Base-by-base conservation (phyloP, 1,139 yeast genomes). In the Zygosaccharomyces sapae region DNA sequence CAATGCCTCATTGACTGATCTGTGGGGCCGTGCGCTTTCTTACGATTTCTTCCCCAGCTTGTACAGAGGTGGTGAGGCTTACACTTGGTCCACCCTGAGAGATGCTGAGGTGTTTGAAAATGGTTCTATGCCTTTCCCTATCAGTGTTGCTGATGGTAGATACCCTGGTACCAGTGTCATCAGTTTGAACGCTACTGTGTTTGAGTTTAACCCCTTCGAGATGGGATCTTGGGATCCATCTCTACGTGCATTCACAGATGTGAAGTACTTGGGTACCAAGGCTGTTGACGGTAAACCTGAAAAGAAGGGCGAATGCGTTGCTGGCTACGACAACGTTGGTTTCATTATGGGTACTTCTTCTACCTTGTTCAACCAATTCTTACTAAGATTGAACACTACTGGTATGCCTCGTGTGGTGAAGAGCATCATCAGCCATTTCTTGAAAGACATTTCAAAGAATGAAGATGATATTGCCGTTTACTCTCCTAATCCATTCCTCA, bases 181-280 rank as follows among this genome's bases (percentile, higher is more conserved):
- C 46, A 74, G 79, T 57, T 69, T 73, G 12, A 88, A 85, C 63
- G 80, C 92, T 7, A 83, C 95, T 1, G 74, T 84, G 12, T 80
- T 86, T 53, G 97, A 89, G 67, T 72, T 86, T 59, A 85, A 78
- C 53, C 90, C 97, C 1, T 86, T 70, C 58, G 96, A 89, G 68
- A 65, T 88, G 66, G 96, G 96, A 5, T 82, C 94, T 29, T 88
- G 95, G 94, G 96, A 89, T 63, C 85, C 88, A 33, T 74, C 86
- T 0, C 67, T 87, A 41, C 73, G 77, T 51, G 75, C 83, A 20
- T 88, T 88, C 69, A 73, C 83, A 19, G 81, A 83, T 50, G 70
- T 81, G 22, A 77, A 80, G 63, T 88, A 86, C 62, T 65, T 87
- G 51, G 96, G 97, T 34, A 77, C 94, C 1, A 67, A 74, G n/a